Evolutionary conservation across 2,329 filamentous ascomycete species (phyloP), one percentile per base, ranked within the genome.

Genomic region (Nothophoma quercina): DNA sequence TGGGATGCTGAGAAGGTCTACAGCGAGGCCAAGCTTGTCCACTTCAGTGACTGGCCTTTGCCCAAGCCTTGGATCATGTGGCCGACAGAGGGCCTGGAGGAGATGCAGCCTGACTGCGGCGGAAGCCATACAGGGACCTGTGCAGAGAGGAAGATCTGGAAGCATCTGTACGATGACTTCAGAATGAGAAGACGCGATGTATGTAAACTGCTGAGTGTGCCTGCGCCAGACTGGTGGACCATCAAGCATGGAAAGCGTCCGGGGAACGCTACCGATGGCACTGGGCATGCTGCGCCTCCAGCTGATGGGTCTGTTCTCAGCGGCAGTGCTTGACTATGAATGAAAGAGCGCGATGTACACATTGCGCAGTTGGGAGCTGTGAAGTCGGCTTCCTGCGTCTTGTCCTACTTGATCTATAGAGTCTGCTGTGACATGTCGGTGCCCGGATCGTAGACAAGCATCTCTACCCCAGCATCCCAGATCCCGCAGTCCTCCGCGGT

Each of bases 1-100:
- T 90, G 87, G 85, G 82, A 89, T 62, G 79, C 86, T 0, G 74
- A 85, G 19, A 72, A 68, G 32, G 78, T 79, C 1, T 76, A 83
- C 44, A 78, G 79, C 12, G 85, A 88, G 62, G 84, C 85, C 6
- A 89, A 88, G 57, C 78, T 88, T 5, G 76, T 90, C 2, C 88
- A 90, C 68, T 90, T 90, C 68, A 87, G 84, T 10, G 88, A 91
- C 64, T 88, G 84, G 84, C 88, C 88, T 1, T 62, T 89, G 5
- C 86, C 87, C 0, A 90, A 90, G 59, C 84, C 84, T 2, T 86
- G 83, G 83, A 70, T 83, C 41, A 75, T 79, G 74, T 78, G 75
- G 74, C 71, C 75, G 10, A 44, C 65, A 12, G 70, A 76, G 22
- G 71, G 74, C 15, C 57, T 78, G 2, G 65, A 68, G 39, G 75